Conservation (phyloP, 164 flowering plant genomes). For the Magnolia changhungtana region DNA sequence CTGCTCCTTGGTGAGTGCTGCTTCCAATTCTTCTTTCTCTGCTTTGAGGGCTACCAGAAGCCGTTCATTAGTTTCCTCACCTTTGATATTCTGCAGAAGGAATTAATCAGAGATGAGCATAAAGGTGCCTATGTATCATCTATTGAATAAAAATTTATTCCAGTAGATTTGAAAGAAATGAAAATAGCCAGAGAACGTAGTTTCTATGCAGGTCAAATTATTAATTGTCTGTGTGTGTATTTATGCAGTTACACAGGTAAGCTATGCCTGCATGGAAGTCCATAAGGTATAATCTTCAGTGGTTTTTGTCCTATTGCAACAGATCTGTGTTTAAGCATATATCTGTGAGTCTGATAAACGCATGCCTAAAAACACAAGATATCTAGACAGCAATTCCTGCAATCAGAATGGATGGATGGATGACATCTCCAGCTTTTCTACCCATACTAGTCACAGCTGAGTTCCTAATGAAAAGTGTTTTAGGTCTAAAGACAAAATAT, state of each 20-base stretch:
- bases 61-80: slow-evolving; percentile 41
- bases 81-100: slow-evolving; percentile 47
- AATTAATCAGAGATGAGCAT: not conserved
- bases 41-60: slow-evolving; percentile 54
- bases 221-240: not conserved
- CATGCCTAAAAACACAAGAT: too few species aligned
- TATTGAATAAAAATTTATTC: not conserved
- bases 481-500: too few species aligned
- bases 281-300: too few species aligned
- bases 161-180: not conserved
- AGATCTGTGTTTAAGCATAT: too few species aligned
- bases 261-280: not conserved
- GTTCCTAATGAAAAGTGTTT: not conserved
- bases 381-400: too few species aligned
- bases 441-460: not conserved
- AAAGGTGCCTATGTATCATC: not conserved
- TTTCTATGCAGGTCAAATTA: not conserved
- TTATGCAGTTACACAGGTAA: not conserved
- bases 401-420: not conserved
- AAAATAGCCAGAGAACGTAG: not conserved
- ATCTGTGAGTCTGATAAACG: too few species aligned
- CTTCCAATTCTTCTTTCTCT: slow-evolving; percentile 84
- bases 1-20: slow-evolving; percentile 75
- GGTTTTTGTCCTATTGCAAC: too few species aligned
- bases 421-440: not conserved